Base-by-base conservation (phyloP, 2,329 filamentous ascomycete genomes). In the Calonectria pseudoturangicola region DNA sequence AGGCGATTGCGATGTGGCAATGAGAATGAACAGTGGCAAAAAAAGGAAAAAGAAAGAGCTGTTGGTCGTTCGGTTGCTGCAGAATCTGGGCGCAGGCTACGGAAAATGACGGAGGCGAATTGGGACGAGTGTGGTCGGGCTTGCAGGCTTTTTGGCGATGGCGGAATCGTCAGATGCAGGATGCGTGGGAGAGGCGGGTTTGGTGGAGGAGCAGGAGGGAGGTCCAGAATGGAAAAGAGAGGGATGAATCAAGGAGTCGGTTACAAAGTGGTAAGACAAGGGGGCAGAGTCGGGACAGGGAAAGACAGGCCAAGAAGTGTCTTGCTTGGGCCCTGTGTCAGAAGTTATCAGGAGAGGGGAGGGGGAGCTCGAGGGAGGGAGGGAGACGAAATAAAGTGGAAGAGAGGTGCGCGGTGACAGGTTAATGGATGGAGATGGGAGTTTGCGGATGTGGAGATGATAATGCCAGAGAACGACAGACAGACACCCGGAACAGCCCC, bases 251-350 rank as follows among this genome's bases (percentile, higher is more conserved):
- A 54, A 45, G 62, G 66, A 70, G 54, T 48, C 10, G 33, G 10
- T 66, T 56, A 67, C 54, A 30, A 56, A 45, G 51, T 60, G 36
- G 54, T 60, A 60, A 60, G 54, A 60, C 54, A 60, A 60, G 54
- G 54, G 54, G 54, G 33, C 33, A 41, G 13, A 41, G 54, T 41
- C 54, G 21, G 54, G 47, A 27, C 66, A 65, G 28, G 47, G 25
- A 28, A 41, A 58, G 39, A 47, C 21, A 27, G 70, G 63, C 39
- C 58, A 68, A 56, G 1, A 41, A 13, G 36, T 60, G 54, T 60
- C 54, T 60, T 41, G 54, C 54, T 60, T 41, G 54, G 36, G 54
- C 33, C 54, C 39, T 60, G 54, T 41, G 54, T 60, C 54, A 60
- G 54, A 60, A 41, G 36, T 21, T 27, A 60, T 41, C 21, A 27